These are phyloP conservation scores for Borealophlyctis nickersoniae DNA, from an alignment of 192 early-diverging fungal species.

Conservation along the genomic window DNA sequence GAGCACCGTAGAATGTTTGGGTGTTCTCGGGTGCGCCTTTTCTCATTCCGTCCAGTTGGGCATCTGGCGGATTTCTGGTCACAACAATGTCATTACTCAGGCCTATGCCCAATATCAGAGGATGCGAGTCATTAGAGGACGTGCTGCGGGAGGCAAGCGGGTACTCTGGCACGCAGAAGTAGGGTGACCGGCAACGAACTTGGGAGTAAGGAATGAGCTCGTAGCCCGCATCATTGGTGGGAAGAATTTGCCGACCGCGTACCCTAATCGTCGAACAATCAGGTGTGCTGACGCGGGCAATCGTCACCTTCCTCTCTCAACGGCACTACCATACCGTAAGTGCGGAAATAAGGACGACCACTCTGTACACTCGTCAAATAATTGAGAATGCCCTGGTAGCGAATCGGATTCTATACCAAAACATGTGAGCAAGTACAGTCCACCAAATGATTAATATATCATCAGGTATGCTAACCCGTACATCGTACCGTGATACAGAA, in stretches of 20 bases:
- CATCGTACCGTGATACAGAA: conserved; percentile 26
- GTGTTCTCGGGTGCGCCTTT: no score
- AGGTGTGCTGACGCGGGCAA: no score
- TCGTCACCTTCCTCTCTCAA: no score
- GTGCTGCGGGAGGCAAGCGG: neutral
- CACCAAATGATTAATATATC: neutral
- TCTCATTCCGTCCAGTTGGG: no score
- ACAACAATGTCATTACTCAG: conserved; percentile 21
- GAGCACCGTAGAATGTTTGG: no score
- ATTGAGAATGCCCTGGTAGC: conserved; percentile 16
- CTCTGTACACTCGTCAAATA: conserved; percentile 37
- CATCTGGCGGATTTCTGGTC: neutral
- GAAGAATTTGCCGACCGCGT: conserved; percentile 14
- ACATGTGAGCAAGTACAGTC: no score
- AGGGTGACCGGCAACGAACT: conserved; percentile 21
- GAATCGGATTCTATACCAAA: conserved; percentile 17
- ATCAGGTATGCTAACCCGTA: conserved; percentile 3
- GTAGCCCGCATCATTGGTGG: conserved; percentile 20
- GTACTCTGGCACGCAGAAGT: conserved; percentile 22
- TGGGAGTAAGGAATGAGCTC: conserved; percentile 19
- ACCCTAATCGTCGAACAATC: no score
- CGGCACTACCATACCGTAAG: conserved; percentile 28
- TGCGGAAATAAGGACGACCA: conserved; percentile 41
- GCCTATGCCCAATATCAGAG: conserved; percentile 21
- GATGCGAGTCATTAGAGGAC: neutral